Evolutionary conservation across 2,329 filamentous ascomycete species (phyloP).

Genomic region (Albophoma yamanashiensis): DNA sequence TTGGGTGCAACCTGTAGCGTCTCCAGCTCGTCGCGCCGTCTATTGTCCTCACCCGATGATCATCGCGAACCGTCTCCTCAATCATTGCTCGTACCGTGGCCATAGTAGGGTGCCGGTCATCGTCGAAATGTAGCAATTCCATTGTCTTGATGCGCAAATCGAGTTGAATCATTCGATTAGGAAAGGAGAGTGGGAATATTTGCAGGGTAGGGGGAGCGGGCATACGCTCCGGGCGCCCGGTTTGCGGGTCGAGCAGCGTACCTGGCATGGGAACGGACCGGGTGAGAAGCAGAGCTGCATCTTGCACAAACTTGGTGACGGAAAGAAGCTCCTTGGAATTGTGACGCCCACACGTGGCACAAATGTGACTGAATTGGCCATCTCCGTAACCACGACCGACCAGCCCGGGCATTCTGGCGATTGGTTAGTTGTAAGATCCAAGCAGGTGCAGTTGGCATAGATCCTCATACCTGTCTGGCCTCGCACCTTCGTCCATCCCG

Average conservation of each 20-base stretch:
- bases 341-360: constrained; percentile 34
- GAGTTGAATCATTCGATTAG: constrained; percentile 44
- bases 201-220: constrained; percentile 7
- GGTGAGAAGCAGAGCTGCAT: constrained; percentile 4
- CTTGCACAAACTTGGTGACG: constrained; percentile 46
- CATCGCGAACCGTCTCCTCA: constrained; percentile 30
- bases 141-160: constrained; percentile 31
- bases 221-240: constrained; percentile 35
- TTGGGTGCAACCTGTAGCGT: constrained; percentile 10
- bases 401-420: not conserved
- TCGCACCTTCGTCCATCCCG: constrained; percentile 17
- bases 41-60: constrained; percentile 25
- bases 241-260: constrained; percentile 46
- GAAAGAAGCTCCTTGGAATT: constrained; percentile 50
- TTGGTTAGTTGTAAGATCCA: not conserved
- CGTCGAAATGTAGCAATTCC: constrained; percentile 22
- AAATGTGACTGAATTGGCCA: constrained; percentile 36
- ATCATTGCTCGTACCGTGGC: constrained; percentile 38
- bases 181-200: constrained; percentile 33
- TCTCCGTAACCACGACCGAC: constrained; percentile 43
- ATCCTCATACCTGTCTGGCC: not conserved
- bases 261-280: constrained; percentile 48
- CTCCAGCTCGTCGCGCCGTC: constrained; percentile 16
- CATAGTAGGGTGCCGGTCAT: constrained; percentile 29
- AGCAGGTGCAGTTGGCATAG: not conserved